Evolutionary conservation across 176 grass and related monocot species (phyloP).

Genomic region (Lolium multiflorum): DNA sequence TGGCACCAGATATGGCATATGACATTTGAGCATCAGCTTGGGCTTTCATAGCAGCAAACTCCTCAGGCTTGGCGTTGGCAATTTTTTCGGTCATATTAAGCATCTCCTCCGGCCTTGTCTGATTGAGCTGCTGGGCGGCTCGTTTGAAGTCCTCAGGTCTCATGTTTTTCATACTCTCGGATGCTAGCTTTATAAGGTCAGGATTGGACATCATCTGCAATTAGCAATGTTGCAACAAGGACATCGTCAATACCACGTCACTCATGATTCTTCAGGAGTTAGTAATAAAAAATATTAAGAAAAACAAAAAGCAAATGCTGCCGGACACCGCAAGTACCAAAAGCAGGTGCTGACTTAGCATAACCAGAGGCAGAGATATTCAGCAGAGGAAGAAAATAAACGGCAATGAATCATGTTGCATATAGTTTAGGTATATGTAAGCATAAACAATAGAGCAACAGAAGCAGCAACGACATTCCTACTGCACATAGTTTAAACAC

Average conservation of each 20-base stretch:
- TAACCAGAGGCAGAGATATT: background rate
- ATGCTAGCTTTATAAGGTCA: slow-evolving; percentile 75
- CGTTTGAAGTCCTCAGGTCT: slow-evolving; percentile 74
- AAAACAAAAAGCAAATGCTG: background rate
- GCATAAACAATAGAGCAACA: slow-evolving; percentile 6
- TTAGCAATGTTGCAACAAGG: background rate
- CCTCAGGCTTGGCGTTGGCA: slow-evolving; percentile 78
- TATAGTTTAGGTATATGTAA: slow-evolving; percentile 5
- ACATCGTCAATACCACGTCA: background rate
- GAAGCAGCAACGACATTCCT: background rate
- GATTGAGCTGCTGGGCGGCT: slow-evolving; percentile 84
- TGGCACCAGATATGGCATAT: slow-evolving; percentile 73
- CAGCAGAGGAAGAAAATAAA: background rate
- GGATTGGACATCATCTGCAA: slow-evolving; percentile 96
- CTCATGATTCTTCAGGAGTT: background rate
- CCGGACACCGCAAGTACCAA: background rate
- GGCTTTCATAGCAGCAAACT: slow-evolving; percentile 85
- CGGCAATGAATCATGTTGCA: background rate
- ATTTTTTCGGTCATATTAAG: slow-evolving; percentile 80
- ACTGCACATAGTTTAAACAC: slow-evolving; percentile 22
- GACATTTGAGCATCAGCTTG: slow-evolving; percentile 83
- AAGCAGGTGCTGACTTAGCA: background rate
- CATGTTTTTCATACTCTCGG: slow-evolving; percentile 97
- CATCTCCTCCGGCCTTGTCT: slow-evolving; percentile 85
- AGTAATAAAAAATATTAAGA: background rate